Conservation (phyloP, 257 asterid genomes). For the Jasminum sambac region DNA sequence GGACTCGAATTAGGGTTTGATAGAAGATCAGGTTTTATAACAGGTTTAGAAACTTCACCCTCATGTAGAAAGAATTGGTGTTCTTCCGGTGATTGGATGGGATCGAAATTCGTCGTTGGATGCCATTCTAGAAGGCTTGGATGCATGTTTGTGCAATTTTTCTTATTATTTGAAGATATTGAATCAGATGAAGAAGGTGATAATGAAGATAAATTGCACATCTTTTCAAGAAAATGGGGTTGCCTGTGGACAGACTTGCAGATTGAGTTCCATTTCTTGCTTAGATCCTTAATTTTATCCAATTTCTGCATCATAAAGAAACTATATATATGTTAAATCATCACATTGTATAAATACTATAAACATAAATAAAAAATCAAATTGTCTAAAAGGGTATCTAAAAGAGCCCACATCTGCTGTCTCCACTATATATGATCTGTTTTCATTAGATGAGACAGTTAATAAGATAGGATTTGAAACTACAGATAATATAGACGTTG, state of each 20-base stretch:
- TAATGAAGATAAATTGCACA: slow-evolving; percentile 43
- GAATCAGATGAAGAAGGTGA: slow-evolving; percentile 80
- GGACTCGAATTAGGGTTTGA: slow-evolving; percentile 96
- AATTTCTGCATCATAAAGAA: slow-evolving; percentile 49
- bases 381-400: background rate
- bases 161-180: slow-evolving; percentile 54
- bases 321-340: background rate
- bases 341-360: background rate
- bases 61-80: slow-evolving; percentile 41
- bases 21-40: slow-evolving; percentile 60
- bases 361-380: background rate
- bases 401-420: no score
- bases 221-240: slow-evolving; percentile 64
- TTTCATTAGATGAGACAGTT: no score
- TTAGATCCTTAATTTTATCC: slow-evolving; percentile 54
- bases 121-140: slow-evolving; percentile 50
- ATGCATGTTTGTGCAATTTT: slow-evolving; percentile 35
- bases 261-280: slow-evolving; percentile 91
- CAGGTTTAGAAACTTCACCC: slow-evolving; percentile 38
- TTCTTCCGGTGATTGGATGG: slow-evolving; percentile 34
- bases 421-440: no score
- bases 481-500: no score
- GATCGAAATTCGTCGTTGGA: slow-evolving; percentile 45
- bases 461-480: no score
- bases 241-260: slow-evolving; percentile 70